phyloP scores from a whole-genome alignment of 2,329 filamentous ascomycete genomes.

The Penicillium sp. region DNA sequence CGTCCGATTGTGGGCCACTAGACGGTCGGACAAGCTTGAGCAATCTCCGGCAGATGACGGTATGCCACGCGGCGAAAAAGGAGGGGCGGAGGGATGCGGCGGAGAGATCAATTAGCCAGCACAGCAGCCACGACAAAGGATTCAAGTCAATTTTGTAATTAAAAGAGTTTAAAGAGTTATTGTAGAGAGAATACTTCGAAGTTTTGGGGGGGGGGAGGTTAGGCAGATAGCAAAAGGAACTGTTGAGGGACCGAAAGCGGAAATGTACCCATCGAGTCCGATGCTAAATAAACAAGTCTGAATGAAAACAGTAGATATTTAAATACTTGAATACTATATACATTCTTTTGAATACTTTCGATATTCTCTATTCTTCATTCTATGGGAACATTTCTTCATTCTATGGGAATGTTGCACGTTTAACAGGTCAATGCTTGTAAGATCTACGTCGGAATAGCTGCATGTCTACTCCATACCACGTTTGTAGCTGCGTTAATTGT shows the following conservation, averaged over 20 bases:
- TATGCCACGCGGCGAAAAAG: conserved; percentile 24
- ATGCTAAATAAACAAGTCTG: conserved; percentile 1
- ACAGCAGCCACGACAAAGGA: background rate
- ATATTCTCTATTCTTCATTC: background rate
- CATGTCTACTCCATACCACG: background rate
- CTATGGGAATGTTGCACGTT: background rate
- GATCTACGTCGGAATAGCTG: background rate
- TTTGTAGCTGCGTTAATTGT: background rate
- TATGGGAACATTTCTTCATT: background rate
- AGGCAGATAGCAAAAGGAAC: background rate
- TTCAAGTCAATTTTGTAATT: background rate
- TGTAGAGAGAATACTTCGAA: background rate
- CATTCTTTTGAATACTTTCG: background rate
- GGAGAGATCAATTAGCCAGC: conserved; percentile 5
- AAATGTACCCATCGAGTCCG: background rate
- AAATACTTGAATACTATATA: background rate
- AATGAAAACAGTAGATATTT: conserved; percentile 3
- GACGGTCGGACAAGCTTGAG: conserved; percentile 18
- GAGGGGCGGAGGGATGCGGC: conserved; percentile 22
- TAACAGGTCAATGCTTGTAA: background rate
- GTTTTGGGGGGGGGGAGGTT: background rate
- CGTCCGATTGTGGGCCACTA: conserved; percentile 13
- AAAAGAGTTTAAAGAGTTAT: background rate
- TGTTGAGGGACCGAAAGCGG: conserved; percentile 13
- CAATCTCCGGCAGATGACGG: conserved; percentile 24